Conservation (phyloP, 2,329 filamentous ascomycete genomes). For the Exophiala sp. region DNA sequence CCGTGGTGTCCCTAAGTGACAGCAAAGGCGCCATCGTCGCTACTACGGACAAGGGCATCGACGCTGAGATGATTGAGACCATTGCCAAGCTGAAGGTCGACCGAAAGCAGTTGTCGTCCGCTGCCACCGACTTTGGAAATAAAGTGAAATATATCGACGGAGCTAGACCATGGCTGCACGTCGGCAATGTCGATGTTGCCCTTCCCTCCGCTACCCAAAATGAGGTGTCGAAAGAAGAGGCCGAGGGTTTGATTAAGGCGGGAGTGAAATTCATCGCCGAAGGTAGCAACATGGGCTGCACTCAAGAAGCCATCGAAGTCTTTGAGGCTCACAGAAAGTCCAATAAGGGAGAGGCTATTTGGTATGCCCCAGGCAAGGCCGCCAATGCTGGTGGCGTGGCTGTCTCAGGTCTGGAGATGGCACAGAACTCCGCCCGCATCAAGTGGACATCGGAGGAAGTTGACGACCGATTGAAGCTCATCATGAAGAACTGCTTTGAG, state of each 20-base stretch:
- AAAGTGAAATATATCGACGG: constrained; percentile 84
- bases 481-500: constrained; percentile 93
- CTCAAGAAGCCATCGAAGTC: constrained; percentile 86
- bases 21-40: constrained; percentile 81
- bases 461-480: constrained; percentile 81
- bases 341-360: constrained; percentile 71
- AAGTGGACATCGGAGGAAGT: constrained; percentile 87
- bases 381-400: constrained; percentile 97
- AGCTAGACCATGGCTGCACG: constrained; percentile 86
- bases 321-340: constrained; percentile 75
- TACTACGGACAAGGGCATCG: constrained; percentile 67
- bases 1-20: constrained; percentile 89
- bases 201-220: constrained; percentile 96
- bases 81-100: constrained; percentile 85
- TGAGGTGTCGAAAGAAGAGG: constrained; percentile 91
- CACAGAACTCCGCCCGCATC: constrained; percentile 88
- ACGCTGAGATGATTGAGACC: constrained; percentile 70
- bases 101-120: constrained; percentile 74
- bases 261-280: constrained; percentile 87
- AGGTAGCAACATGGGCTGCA: constrained; percentile 99
- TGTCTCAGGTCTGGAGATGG: constrained; percentile 97
- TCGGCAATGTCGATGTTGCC: constrained; percentile 83
- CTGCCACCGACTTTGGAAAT: constrained; percentile 57
- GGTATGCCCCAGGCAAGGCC: constrained; percentile 97
- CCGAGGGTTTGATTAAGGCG: constrained; percentile 69